phyloP scores from a whole-genome alignment of 345 rosid genomes.

The Arabis alpina region DNA sequence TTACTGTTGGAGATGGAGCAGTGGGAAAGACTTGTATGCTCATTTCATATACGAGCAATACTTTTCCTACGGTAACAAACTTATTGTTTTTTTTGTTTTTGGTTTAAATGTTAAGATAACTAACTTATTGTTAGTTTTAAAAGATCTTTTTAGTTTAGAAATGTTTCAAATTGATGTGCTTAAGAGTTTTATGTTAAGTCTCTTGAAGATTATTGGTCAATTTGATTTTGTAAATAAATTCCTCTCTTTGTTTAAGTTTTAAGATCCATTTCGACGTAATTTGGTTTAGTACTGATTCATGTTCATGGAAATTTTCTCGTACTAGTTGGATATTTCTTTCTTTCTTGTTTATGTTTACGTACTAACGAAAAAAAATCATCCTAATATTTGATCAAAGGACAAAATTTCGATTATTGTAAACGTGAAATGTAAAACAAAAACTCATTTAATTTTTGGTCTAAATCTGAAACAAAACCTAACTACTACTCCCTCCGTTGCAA shows the following conservation, averaged over 20 bases:
- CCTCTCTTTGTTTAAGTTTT: slow-evolving; percentile 11
- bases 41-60: slow-evolving; percentile 79
- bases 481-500: too few relatives aligned
- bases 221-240: background rate
- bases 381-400: background rate
- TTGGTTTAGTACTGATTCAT: slow-evolving; percentile 2
- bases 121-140: background rate
- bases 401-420: background rate
- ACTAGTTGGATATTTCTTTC: background rate
- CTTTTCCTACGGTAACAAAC: slow-evolving; percentile 65
- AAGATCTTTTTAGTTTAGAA: background rate
- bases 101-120: too few relatives aligned
- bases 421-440: background rate
- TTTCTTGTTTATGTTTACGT: background rate
- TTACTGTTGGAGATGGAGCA: slow-evolving; percentile 84
- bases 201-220: background rate
- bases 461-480: background rate
- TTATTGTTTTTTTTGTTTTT: too few relatives aligned
- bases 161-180: background rate
- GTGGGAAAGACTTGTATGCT: slow-evolving; percentile 90
- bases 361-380: background rate
- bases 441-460: too few relatives aligned
- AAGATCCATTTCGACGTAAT: background rate
- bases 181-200: background rate
- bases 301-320: background rate